Conservation (phyloP, 306 rosid genomes). For the Vachellia pachyceras region DNA sequence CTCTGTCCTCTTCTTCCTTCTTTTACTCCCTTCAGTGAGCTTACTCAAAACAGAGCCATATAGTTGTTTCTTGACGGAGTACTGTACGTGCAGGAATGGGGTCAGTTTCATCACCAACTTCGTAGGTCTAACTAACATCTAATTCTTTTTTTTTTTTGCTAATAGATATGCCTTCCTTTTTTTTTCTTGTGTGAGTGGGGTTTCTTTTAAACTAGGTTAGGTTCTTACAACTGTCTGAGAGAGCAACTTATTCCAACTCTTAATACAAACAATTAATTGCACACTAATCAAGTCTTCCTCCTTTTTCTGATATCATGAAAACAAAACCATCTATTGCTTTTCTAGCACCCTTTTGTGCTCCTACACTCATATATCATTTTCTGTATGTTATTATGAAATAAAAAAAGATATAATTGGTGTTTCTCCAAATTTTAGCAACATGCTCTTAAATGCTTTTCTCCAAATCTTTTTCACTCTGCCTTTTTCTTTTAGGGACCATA, state of each 20-base stretch:
- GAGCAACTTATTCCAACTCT: slow-evolving; percentile 50
- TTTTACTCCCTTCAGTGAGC: background rate
- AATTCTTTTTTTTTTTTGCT: slow-evolving; percentile 3
- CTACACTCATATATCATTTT: background rate
- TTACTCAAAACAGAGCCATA: slow-evolving; percentile 20
- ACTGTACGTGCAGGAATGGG: slow-evolving; percentile 25
- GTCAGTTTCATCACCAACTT: slow-evolving; percentile 51
- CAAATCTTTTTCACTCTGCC: too few relatives aligned
- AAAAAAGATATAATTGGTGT: background rate
- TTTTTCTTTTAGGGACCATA: background rate
- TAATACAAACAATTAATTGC: slow-evolving; percentile 26
- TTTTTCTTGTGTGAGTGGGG: background rate
- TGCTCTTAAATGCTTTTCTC: background rate
- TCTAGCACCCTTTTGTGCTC: background rate
- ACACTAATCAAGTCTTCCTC: background rate
- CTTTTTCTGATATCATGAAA: background rate
- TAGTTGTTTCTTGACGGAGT: background rate
- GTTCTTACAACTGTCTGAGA: slow-evolving; percentile 29
- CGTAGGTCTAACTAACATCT: slow-evolving; percentile 46
- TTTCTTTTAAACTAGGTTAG: slow-evolving; percentile 44
- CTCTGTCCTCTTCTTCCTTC: background rate
- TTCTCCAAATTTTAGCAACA: background rate
- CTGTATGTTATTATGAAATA: background rate
- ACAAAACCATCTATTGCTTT: background rate
- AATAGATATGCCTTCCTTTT: slow-evolving; percentile 2